These are phyloP conservation scores for Sporothrix brasiliensis DNA, from an alignment of 2,329 filamentous ascomycete species.

Conservation along the genomic window DNA sequence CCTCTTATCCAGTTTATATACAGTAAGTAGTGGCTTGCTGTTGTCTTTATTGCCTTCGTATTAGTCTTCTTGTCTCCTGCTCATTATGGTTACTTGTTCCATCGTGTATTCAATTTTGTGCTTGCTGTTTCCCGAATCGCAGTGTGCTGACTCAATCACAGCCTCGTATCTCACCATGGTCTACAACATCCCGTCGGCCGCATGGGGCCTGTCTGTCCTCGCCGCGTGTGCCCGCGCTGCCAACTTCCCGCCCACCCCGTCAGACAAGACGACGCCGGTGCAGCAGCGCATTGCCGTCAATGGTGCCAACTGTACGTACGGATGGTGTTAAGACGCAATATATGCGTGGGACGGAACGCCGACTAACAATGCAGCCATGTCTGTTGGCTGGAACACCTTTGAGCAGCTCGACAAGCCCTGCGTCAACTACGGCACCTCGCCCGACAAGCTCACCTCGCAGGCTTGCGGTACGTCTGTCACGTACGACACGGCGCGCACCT, in stretches of 20 bases:
- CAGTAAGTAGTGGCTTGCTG: no score
- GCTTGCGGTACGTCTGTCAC: slow-evolving; percentile 53
- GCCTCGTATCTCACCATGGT: slow-evolving; percentile 31
- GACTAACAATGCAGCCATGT: slow-evolving; percentile 47
- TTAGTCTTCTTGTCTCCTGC: no score
- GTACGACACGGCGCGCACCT: slow-evolving; percentile 59
- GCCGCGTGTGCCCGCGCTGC: slow-evolving; percentile 31
- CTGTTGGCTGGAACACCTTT: slow-evolving; percentile 62
- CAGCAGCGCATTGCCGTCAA: slow-evolving; percentile 58
- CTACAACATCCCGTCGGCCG: slow-evolving; percentile 17
- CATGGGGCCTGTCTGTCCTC: slow-evolving; percentile 32
- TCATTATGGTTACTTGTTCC: not conserved
- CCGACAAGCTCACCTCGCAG: slow-evolving; percentile 43
- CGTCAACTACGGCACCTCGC: slow-evolving; percentile 55
- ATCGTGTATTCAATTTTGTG: not conserved
- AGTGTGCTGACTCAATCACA: not conserved
- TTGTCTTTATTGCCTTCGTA: no score
- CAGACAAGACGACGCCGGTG: slow-evolving; percentile 55
- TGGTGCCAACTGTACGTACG: slow-evolving; percentile 50
- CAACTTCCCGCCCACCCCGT: slow-evolving; percentile 51
- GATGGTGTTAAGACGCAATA: not conserved
- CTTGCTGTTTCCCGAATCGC: not conserved
- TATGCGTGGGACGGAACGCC: not conserved
- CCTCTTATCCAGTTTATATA: not conserved
- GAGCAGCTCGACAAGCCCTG: slow-evolving; percentile 50